Conservation (phyloP, 345 rosid genomes). For the Bruguiera gymnorhiza region DNA sequence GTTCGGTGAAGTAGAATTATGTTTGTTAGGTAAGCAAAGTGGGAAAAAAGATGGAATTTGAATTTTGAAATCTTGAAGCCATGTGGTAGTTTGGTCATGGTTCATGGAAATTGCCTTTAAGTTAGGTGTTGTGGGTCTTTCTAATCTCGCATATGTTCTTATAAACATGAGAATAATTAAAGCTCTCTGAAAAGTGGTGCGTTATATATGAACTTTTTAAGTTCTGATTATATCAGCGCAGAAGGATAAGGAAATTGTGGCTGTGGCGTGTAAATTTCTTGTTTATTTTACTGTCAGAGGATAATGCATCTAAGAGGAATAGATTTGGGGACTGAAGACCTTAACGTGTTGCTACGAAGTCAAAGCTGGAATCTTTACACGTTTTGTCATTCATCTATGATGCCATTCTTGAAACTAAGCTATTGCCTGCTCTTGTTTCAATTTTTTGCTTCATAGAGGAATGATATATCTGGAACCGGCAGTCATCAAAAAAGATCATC, state of each 20-base stretch:
- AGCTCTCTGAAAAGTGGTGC: no score
- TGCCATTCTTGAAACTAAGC: neutral
- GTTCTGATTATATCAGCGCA: neutral
- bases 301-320: no score
- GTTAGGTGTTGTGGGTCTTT: conserved; percentile 7
- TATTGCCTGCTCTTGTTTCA: conserved; percentile 10
- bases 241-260: no score
- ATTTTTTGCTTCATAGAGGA: conserved; percentile 51
- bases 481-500: conserved; percentile 71
- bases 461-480: conserved; percentile 80
- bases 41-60: neutral
- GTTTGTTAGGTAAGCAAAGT: neutral
- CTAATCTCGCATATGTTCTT: neutral
- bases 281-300: no score
- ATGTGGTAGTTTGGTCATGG: conserved; percentile 2
- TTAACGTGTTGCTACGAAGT: no score
- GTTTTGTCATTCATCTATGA: neutral
- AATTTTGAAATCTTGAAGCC: conserved; percentile 1
- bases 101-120: neutral
- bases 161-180: no score
- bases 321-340: no score
- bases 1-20: neutral
- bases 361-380: no score
- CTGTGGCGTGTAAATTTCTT: no score
- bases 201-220: neutral